Base-by-base conservation (phyloP, 176 grass and related monocot species). In the Oryza coarctata region DNA sequence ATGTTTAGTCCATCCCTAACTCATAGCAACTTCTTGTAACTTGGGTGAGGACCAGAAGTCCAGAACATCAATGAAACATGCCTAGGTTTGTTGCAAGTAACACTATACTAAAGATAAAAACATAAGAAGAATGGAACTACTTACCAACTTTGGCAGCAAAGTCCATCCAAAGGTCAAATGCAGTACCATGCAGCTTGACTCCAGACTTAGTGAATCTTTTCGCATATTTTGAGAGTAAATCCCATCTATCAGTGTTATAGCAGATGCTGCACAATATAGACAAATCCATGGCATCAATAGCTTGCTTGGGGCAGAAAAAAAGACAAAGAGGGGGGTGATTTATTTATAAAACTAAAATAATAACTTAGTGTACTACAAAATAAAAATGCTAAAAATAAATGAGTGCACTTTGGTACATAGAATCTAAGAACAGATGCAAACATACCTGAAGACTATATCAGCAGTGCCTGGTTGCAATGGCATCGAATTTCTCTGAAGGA, bases 141-240 rank as follows among this genome's bases (percentile, higher is more conserved):
- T 83, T 89, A 94, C 95, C 96, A 80, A 92, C 83, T 94, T 89
- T 93, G 23, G 93, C 93, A 75, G 93, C 96, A 72, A 95, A 95
- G 23, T 94, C 91, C 91, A 95, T 99, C 93, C 93, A 95, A 85
- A 95, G 82, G 62, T 95, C 93, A 87, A 95, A 99, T 74, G 96
- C 70, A 75, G 76, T 82, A 75, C 83, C 87, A 31, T 82, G 93
- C 60, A 99, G 80, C 80, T 94, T 95, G n/a, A 95, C 93, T 30
- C 91, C 85, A 70, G 87, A 91, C 61, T 95, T 93, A 15, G 94
- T 27, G 91, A 95, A 99, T 84, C 45, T 91, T 79, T 18, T 65
- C 3, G 87, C 85, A 71, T 99, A 92, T 83, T 90, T 93, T 14
- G 73, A 91, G 43, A 95, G 84, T 70, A 91, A 86, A 88, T 92